These are phyloP conservation scores for Helicocarpus griseus DNA, from an alignment of 2,329 filamentous ascomycete genomes.

Conservation along the genomic window DNA sequence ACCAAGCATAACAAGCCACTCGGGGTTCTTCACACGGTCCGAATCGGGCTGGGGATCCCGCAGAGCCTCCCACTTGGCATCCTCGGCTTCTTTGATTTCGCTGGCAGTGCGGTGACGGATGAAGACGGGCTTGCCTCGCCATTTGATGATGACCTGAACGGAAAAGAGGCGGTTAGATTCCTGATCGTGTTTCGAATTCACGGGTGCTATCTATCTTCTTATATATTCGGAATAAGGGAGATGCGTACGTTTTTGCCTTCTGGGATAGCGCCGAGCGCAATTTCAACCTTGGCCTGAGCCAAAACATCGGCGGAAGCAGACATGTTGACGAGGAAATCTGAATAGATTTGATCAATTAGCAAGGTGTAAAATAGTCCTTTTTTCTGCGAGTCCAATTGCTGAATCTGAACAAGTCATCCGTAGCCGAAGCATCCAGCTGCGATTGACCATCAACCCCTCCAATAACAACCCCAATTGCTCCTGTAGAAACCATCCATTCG, in stretches of 20 bases:
- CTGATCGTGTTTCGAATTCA: neutral
- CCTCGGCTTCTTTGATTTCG: slow-evolving; percentile 93
- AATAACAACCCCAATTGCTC: neutral
- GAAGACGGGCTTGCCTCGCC: slow-evolving; percentile 99
- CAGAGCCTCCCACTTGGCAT: slow-evolving; percentile 69
- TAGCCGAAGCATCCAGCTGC: neutral
- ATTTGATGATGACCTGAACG: slow-evolving; percentile 98
- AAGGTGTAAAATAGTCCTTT: slow-evolving; percentile 16
- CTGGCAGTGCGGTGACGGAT: slow-evolving; percentile 91
- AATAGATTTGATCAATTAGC: slow-evolving; percentile 16
- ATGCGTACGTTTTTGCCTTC: slow-evolving; percentile 95
- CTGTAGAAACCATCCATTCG: too few relatives aligned
- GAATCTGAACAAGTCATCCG: slow-evolving; percentile 1
- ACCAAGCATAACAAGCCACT: slow-evolving; percentile 99
- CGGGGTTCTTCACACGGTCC: slow-evolving; percentile 93
- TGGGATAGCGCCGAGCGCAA: slow-evolving; percentile 82
- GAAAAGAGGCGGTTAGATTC: slow-evolving; percentile 4
- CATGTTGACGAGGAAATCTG: slow-evolving; percentile 99
- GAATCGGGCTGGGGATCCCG: slow-evolving; percentile 85
- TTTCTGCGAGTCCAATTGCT: neutral
- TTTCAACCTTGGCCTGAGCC: slow-evolving; percentile 99
- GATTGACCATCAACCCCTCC: neutral
- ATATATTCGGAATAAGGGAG: neutral
- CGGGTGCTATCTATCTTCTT: too few relatives aligned
- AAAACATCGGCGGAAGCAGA: slow-evolving; percentile 96